Base-by-base conservation (phyloP, 23 red algal genomes). In the Gracilaria gracilis region DNA sequence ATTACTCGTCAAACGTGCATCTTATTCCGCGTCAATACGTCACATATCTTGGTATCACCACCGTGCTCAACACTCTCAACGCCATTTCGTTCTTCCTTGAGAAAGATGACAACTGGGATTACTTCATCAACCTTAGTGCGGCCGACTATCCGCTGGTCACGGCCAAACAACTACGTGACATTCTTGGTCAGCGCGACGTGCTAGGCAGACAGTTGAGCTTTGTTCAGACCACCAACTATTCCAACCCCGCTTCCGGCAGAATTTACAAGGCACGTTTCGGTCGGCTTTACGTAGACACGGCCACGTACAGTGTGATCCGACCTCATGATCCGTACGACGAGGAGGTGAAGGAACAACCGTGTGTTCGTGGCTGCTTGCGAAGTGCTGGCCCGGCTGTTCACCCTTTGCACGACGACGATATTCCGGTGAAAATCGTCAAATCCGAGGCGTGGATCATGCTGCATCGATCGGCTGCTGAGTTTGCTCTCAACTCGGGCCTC, bases 111-210 rank as follows among this genome's bases (percentile, higher is more conserved):
- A 34, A 5, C 0, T 96, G 95, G 95, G 62, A 87, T 73, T 96
- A 88, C 57, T 96, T 93, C 69, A 93, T 96, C 88, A 96, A 96
- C 61, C 76, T 96, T 9, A 82, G 70, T 49, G 95, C 70, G 14
- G 85, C 88, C 16, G 89, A 96, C 65, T 96, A 96, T 79, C 95
- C 95, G 33, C 83, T 96, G 16, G 54, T 90, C 49, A 33, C 58
- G 8, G 32, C 78, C 14, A 38, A 33, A 2, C 58, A 50, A 44
- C 73, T 85, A 58, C 94, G 94, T 42, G 37, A 62, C 17, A 42
- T 96, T 15, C 89, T 96, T 25, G 78, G 47, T 4, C 84, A 44
- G 23, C 69, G 64, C 11, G 38, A 29, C 6, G 42, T 88, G 28
- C 53, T 51, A 23, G 35, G 37, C 34, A 78, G 27, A 19, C 24